phyloP scores from a whole-genome alignment of 441 rosid genomes.

The Capsella rubella region DNA sequence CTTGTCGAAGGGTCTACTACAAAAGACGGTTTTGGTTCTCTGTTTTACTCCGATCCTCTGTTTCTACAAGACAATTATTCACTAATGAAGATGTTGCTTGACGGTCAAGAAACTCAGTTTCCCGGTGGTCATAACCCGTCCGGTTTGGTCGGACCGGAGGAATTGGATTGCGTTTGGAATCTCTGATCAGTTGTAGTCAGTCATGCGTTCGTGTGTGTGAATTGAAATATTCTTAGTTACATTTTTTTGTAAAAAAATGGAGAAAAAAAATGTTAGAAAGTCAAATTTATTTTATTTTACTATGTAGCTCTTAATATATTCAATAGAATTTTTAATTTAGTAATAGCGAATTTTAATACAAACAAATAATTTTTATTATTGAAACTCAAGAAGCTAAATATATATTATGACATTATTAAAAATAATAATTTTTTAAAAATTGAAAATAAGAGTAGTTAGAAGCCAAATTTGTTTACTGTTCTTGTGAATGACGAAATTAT shows the following conservation, averaged over 20 bases:
- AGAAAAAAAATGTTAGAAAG: conserved; percentile 13
- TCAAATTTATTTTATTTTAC: not conserved
- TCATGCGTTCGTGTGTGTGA: conserved; percentile 24
- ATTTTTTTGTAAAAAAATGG: conserved; percentile 25
- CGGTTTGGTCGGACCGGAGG: conserved; percentile 51
- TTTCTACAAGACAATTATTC: conserved; percentile 56
- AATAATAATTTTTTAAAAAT: no score
- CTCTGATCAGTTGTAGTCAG: conserved; percentile 48
- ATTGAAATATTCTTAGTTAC: conserved; percentile 23
- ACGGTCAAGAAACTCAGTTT: conserved; percentile 58
- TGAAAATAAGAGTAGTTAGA: conserved; percentile 40
- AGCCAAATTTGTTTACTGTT: conserved; percentile 45
- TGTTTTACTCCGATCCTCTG: conserved; percentile 53
- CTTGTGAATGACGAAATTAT: conserved; percentile 14
- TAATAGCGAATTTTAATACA: not conserved
- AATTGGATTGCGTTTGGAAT: conserved; percentile 66
- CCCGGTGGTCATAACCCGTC: conserved; percentile 48
- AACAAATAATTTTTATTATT: no score
- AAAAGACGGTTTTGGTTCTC: conserved; percentile 37
- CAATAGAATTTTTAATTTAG: conserved; percentile 8
- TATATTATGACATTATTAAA: not conserved
- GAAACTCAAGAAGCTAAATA: not conserved
- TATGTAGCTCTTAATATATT: conserved; percentile 7
- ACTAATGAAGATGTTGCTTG: conserved; percentile 52
- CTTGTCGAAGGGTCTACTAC: conserved; percentile 32